Base-by-base conservation (phyloP, 2,329 filamentous ascomycete genomes). In the Colletotrichum aenigma region DNA sequence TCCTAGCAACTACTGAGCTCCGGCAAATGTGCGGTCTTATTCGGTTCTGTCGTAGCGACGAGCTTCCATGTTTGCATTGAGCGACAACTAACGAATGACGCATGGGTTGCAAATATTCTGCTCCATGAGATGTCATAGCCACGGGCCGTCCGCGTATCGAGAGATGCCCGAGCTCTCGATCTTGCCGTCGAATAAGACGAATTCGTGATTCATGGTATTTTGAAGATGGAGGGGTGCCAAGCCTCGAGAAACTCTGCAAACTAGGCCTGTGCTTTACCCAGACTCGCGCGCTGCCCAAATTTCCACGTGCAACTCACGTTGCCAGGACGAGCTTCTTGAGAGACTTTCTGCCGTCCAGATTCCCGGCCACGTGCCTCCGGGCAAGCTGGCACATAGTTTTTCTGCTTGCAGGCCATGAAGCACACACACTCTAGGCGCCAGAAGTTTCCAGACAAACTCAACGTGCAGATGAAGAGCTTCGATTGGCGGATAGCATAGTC, bases 1-100 rank as follows among this genome's bases (percentile, higher is more conserved):
- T 4, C n/a, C 6, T 4, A 4, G 10, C 43, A 3, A 48, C n/a
- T 7, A 21, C 2, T 3, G 6, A 12, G n/a, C 0, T 4, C n/a
- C 10, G 1, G n/a, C n/a, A 48, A 48, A 48, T 13, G n/a, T 21
- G 43, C 4, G n/a, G 10, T 48, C 43, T 48, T 21, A 21, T 21
- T 48, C n/a, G n/a, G 10, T 21, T 21, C 6, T 21, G n/a, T 48
- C 4, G n/a, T 21, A 48, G n/a, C 43, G 4, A 48, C 18, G n/a
- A 21, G 10, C 43, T 48, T 21, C 43, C n/a, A 48, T 21, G 43
- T 48, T 48, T 13, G 43, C n/a, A 13, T 0, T 48, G 43, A 48
- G 43, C 43, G 1, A 21, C n/a, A 1, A 13, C 0, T 48, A n/a
- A 48, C 43, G 43, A 48, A n/a, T 48, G 43, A 43, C 43, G 43